Conservation (phyloP, 2,329 filamentous ascomycete species). For the Pseudogymnoascus sp. region DNA sequence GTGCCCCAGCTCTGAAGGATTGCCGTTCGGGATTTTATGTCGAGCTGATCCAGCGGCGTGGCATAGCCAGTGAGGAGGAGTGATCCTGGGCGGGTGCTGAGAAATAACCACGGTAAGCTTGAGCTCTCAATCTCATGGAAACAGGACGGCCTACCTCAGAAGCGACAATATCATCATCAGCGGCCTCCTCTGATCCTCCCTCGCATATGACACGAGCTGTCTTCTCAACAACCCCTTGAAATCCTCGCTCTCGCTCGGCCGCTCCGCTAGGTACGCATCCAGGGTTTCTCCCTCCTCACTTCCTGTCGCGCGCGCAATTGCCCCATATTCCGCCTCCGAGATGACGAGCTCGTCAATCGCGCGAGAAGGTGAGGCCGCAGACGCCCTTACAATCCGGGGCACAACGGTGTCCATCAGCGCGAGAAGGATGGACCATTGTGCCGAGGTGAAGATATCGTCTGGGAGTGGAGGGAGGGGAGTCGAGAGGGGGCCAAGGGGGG, state of each 20-base stretch:
- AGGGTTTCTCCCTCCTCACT: slow-evolving; percentile 33
- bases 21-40: slow-evolving; percentile 50
- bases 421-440: slow-evolving; percentile 48
- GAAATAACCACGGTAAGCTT: not conserved
- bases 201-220: slow-evolving; percentile 29
- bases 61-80: slow-evolving; percentile 61
- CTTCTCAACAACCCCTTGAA: slow-evolving; percentile 46
- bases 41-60: slow-evolving; percentile 54
- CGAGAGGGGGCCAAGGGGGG: slow-evolving; percentile 16
- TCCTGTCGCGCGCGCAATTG: slow-evolving; percentile 32
- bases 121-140: not conserved
- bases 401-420: slow-evolving; percentile 52
- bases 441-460: slow-evolving; percentile 35
- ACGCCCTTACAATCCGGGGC: slow-evolving; percentile 47
- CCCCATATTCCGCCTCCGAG: slow-evolving; percentile 42
- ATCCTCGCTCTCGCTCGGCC: slow-evolving; percentile 42
- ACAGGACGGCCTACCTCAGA: slow-evolving; percentile 22
- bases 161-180: slow-evolving; percentile 22
- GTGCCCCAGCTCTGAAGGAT: slow-evolving; percentile 57
- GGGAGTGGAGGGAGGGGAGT: slow-evolving; percentile 24
- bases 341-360: slow-evolving; percentile 27
- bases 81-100: slow-evolving; percentile 55
- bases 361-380: slow-evolving; percentile 34
- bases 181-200: slow-evolving; percentile 24
- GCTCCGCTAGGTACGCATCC: slow-evolving; percentile 45